A percentile compares a stretch with the other conserved stretches of the same genome.
phyloP scores from a whole-genome alignment of 2,329 filamentous ascomycete species.

The Calonectria crousiana region DNA sequence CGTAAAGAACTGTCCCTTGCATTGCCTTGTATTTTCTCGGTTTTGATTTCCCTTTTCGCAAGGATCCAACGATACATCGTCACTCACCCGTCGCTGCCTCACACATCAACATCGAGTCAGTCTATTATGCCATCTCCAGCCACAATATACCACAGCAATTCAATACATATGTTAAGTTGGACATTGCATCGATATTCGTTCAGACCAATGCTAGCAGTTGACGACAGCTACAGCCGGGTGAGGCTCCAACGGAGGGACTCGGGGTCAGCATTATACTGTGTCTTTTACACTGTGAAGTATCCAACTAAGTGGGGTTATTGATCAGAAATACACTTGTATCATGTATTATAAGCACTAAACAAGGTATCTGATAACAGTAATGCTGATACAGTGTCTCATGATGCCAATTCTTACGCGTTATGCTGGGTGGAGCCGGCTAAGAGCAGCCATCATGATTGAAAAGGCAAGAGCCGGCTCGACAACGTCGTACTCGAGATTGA shows the following conservation, averaged over 20 bases:
- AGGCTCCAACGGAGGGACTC: conserved; percentile 27
- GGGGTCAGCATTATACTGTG: conserved; percentile 32
- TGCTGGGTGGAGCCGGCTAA: conserved; percentile 38
- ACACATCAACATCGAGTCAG: neutral
- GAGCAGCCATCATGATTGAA: conserved; percentile 29
- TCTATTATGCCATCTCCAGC: neutral
- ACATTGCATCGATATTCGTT: neutral
- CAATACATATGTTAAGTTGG: too few relatives aligned
- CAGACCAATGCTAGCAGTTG: neutral
- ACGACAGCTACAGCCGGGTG: neutral
- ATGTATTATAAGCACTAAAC: accelerated
- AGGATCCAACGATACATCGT: neutral
- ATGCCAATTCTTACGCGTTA: conserved; percentile 44
- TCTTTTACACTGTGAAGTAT: conserved; percentile 8
- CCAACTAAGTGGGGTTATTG: neutral
- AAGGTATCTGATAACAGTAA: conserved; percentile 47
- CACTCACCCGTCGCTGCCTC: neutral
- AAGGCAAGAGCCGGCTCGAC: conserved; percentile 22
- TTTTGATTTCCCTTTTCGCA: neutral
- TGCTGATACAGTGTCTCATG: conserved; percentile 40
- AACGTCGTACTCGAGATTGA: neutral
- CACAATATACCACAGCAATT: neutral
- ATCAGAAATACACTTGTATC: conserved; percentile 28
- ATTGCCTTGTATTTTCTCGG: neutral
- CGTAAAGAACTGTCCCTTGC: neutral